Base-by-base conservation (phyloP, 371 early-diverging fungal species). In the Coemansia sp. region DNA sequence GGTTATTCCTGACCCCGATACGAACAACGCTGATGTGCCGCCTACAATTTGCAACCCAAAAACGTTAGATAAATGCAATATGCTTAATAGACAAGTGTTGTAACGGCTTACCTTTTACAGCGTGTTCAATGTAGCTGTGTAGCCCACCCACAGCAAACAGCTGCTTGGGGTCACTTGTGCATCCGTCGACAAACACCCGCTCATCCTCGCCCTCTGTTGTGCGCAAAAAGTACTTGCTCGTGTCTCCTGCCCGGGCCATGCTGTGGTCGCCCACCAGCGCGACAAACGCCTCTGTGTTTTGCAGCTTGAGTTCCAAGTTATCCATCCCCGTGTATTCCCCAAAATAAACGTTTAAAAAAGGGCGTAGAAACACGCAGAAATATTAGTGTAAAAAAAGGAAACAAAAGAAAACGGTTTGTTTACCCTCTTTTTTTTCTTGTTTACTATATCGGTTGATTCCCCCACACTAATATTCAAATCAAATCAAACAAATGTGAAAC, bases 131-230 rank as follows among this genome's bases (percentile, higher is more conserved):
- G 59, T 73, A 73, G 61, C 40, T 64, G 22, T 66, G 67, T 7
- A 69, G 53, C 31, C 51, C 53, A 16, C 69, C 64, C 0, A 29
- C 61, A 0, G 59, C 24, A 26, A 73, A 73, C 37, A 78, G 14
- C 21, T 26, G 64, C 48, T n/a, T 6, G 3, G 61, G 22, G 50
- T 66, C 65, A 24, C 67, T 24, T 0, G 78, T 78, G 59, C 78
- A 78, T 1, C 78, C 69, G 26, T 78, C 78, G 7, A 78, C 74
- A 37, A 69, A 73, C 27, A 78, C 55, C 14, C 78, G 73, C 52
- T 66, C 68, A 0, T 66, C 22, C 27, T 39, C 26, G 47, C 55
- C 40, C 22, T 24, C 22, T 0, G 61, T 18, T 8, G 42, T 53
- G 42, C 56, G 48, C 26, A 68, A 53, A 51, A 76, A 76, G 60